Base-by-base conservation (phyloP, 441 rosid species). In the Gossypium gossypioides region DNA sequence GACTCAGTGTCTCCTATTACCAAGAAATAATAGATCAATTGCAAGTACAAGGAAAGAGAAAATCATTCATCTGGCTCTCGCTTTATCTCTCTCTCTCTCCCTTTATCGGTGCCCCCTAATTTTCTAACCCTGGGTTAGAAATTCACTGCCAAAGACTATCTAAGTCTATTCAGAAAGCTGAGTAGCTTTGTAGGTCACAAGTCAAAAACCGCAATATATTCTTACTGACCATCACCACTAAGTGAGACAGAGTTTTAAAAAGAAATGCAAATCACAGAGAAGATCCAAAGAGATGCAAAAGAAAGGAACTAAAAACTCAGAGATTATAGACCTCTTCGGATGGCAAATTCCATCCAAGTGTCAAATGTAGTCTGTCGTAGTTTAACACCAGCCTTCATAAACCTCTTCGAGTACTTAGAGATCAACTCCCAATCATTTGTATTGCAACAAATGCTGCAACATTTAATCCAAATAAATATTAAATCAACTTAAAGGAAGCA, bases 271-370 rank as follows among this genome's bases (percentile, higher is more conserved):
- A 68, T 21, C 8, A 67, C 44, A 57, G 74, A 27, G 34, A 68
- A 72, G 61, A 42, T 50, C 73, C 22, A 19, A 82, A 59, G 54
- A 21, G 57, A 62, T 13, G 29, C 2, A 54, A 51, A 68, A 50
- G 58, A 25, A 54, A 32, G 62, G 57, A 40, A 77, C 6, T 37
- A 13, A 65, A 64, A 70, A 66, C 56, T 22, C 55, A 40, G 32
- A 59, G 56, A 42, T 22, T 32, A 65, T 12, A 58, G 56, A 87
- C 97, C 96, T 91, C 81, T 87, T 85, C 80, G 85, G 64, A 86
- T 85, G 64, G 97, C 88, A 78, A 88, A 88, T 50, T 87, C 86
- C 96, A 94, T 94, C 98, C 96, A 94, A 10, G 66, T 75, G 81
- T 87, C 97, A 84, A 86, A 91, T 46, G 97, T 62, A 69, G 86